A percentile compares a stretch with the other conserved stretches of the same genome.
These are phyloP conservation scores for Asterella californica DNA, from an alignment of 225 moss, liverwort and hornwort species.

Conservation along the genomic window DNA sequence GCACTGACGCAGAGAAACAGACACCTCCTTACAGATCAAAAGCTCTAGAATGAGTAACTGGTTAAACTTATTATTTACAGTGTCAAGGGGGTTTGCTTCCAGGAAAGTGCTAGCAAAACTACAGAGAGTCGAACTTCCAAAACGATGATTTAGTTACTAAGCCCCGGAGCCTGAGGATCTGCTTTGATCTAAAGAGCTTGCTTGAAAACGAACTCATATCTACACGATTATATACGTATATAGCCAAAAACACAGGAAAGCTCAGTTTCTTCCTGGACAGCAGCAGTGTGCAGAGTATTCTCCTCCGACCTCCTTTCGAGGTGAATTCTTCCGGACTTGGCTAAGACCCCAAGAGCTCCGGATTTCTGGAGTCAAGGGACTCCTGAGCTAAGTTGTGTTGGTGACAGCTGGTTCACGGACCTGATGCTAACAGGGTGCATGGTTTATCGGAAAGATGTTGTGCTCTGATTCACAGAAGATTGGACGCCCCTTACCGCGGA, in stretches of 20 bases:
- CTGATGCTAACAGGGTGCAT: neutral
- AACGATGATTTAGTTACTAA: neutral
- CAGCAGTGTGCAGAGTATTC: neutral
- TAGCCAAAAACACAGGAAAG: neutral
- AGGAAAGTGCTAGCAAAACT: neutral
- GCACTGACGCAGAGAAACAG: neutral
- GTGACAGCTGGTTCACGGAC: neutral
- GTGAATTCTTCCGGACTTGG: neutral
- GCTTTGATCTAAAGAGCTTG: neutral
- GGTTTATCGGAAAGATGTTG: neutral
- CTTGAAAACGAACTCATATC: constrained; percentile 13
- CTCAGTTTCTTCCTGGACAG: neutral
- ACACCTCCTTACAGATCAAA: constrained; percentile 1
- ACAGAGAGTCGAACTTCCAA: neutral
- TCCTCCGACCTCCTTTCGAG: neutral
- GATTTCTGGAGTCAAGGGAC: neutral
- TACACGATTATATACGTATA: neutral
- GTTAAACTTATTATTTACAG: constrained; percentile 7
- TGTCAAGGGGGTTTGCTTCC: neutral
- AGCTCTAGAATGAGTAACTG: neutral
- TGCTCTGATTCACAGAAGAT: constrained; percentile 2
- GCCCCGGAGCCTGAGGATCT: neutral
- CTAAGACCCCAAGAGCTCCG: neutral
- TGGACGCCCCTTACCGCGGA: constrained; percentile 1
- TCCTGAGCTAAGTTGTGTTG: neutral